Evolutionary conservation across 2,329 filamentous ascomycete genomes (phyloP).

Genomic region (Clarireedia monteithiana): DNA sequence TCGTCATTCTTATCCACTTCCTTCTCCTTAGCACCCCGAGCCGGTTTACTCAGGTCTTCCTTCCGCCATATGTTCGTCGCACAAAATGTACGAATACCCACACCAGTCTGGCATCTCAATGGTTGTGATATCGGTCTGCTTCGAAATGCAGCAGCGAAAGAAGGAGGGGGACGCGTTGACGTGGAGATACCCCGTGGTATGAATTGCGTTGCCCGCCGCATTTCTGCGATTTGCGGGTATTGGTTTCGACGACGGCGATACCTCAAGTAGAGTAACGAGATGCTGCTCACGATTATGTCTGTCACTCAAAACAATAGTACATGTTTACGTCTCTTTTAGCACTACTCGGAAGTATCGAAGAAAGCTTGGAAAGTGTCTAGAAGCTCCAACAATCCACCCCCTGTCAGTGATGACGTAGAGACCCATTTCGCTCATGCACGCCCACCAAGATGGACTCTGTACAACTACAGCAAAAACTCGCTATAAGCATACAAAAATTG

Average conservation of each 20-base stretch:
- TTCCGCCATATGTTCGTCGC: background rate
- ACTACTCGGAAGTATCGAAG: background rate
- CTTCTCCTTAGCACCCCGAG: conserved; percentile 20
- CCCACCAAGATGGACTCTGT: too few relatives aligned
- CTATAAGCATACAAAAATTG: too few relatives aligned
- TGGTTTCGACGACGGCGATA: background rate
- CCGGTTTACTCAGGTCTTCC: conserved; percentile 9
- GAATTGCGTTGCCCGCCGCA: conserved; percentile 5
- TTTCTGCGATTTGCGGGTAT: background rate
- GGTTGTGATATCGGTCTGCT: background rate
- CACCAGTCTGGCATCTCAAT: background rate
- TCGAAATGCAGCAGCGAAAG: background rate
- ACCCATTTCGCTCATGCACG: background rate
- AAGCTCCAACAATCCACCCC: background rate
- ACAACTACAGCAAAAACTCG: too few relatives aligned
- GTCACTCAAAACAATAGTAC: background rate
- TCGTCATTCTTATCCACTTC: conserved; percentile 28
- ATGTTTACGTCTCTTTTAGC: background rate
- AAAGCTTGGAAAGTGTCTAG: background rate
- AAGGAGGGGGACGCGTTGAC: background rate
- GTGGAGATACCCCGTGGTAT: conserved; percentile 2
- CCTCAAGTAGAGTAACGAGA: background rate
- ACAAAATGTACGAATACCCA: background rate
- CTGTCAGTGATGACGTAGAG: background rate
- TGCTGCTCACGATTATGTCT: background rate